Conservation (phyloP, 495 filamentous ascomycete genomes). For the Cladorrhinum samala region DNA sequence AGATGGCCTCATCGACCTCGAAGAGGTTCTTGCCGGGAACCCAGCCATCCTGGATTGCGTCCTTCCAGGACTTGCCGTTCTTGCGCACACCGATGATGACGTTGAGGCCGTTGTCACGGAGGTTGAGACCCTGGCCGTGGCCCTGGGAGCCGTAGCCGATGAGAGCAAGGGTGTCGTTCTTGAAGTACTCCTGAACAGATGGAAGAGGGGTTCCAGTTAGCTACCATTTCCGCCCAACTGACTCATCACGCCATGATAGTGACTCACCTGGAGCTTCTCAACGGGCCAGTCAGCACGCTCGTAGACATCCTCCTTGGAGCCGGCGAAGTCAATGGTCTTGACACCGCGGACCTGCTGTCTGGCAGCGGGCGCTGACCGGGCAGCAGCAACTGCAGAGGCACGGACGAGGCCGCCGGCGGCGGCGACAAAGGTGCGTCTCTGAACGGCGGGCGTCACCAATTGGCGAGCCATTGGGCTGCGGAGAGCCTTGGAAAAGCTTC, state of each 20-base stretch:
- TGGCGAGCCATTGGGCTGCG: slow-evolving; percentile 68
- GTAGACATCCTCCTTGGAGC: slow-evolving; percentile 84
- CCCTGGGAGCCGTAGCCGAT: slow-evolving; percentile 98
- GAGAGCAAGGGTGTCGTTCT: slow-evolving; percentile 97
- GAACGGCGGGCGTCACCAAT: slow-evolving; percentile 57
- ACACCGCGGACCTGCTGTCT: slow-evolving; percentile 67
- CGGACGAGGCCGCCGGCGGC: slow-evolving; percentile 56
- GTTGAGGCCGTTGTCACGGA: slow-evolving; percentile 97
- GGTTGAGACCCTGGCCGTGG: slow-evolving; percentile 97
- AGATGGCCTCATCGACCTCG: slow-evolving; percentile 91
- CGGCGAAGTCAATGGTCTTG: slow-evolving; percentile 94
- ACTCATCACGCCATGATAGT: slow-evolving; percentile 1
- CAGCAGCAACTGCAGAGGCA: slow-evolving; percentile 47
- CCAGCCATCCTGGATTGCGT: slow-evolving; percentile 95
- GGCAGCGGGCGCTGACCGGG: slow-evolving; percentile 36
- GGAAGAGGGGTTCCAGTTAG: neutral
- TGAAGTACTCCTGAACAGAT: slow-evolving; percentile 95
- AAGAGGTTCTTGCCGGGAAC: slow-evolving; percentile 97
- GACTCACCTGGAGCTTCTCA: slow-evolving; percentile 86
- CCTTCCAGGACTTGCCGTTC: slow-evolving; percentile 96
- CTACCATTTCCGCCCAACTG: neutral
- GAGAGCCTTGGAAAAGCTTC: slow-evolving; percentile 74
- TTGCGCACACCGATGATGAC: slow-evolving; percentile 98
- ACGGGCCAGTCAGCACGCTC: slow-evolving; percentile 97
- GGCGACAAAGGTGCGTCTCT: slow-evolving; percentile 64